Evolutionary conservation across 805 yeast species (phyloP).

Genomic region (Ogataea henricii): DNA sequence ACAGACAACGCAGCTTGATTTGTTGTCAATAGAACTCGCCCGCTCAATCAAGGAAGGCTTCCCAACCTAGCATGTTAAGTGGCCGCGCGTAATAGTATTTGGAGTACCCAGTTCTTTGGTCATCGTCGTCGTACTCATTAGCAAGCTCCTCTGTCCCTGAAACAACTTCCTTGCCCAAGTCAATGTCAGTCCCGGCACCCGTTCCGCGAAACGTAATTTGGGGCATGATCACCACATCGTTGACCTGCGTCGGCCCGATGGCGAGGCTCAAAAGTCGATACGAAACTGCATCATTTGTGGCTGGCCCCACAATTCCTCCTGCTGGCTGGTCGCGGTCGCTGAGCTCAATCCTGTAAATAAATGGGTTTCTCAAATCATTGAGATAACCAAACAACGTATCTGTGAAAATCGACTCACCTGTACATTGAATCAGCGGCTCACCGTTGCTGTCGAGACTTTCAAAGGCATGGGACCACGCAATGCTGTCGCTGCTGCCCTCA

Average conservation of each 20-base stretch:
- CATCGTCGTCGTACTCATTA: slow-evolving; percentile 29
- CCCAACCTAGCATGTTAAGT: slow-evolving; percentile 20
- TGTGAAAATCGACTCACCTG: slow-evolving; percentile 35
- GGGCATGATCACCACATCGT: slow-evolving; percentile 33
- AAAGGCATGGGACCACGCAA: slow-evolving; percentile 33
- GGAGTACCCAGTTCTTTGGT: slow-evolving; percentile 28
- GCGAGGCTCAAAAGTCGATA: slow-evolving; percentile 30
- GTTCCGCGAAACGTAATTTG: slow-evolving; percentile 32
- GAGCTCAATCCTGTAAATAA: slow-evolving; percentile 28
- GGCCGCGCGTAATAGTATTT: slow-evolving; percentile 31
- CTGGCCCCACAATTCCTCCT: slow-evolving; percentile 30
- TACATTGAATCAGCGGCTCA: slow-evolving; percentile 34
- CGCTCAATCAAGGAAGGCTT: not conserved
- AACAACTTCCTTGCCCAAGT: not conserved
- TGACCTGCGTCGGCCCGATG: slow-evolving; percentile 35
- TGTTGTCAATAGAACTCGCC: not conserved
- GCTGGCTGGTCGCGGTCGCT: slow-evolving; percentile 20
- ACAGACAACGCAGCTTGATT: not conserved
- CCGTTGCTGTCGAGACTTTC: slow-evolving; percentile 34
- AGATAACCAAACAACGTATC: slow-evolving; percentile 36
- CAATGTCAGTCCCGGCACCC: slow-evolving; percentile 16
- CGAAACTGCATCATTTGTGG: slow-evolving; percentile 22
- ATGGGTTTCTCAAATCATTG: slow-evolving; percentile 22
- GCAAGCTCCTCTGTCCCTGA: slow-evolving; percentile 4
- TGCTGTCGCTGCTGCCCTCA: slow-evolving; percentile 4